Percentiles rank a stretch among this genome's conserved stretches.
Evolutionary conservation across 2,329 filamentous ascomycete species (phyloP).

Genomic region (Myriangium duriaei): DNA sequence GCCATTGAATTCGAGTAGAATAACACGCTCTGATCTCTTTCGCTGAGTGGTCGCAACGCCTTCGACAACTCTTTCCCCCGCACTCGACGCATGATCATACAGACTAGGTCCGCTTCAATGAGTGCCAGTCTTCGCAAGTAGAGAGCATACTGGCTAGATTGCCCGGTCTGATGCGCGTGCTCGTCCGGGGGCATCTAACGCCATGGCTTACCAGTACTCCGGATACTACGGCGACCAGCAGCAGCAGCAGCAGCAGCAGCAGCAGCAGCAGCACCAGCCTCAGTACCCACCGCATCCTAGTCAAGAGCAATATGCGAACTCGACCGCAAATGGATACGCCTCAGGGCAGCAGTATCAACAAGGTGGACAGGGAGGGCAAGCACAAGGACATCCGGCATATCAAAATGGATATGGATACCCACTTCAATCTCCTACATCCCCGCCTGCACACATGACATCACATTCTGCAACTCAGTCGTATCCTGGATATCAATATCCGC

Average conservation of each 20-base stretch:
- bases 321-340: conserved; percentile 7
- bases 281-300: conserved; percentile 22
- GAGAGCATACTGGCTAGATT: background rate
- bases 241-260: conserved; percentile 24
- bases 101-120: too few relatives aligned
- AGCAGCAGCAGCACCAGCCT: conserved; percentile 19
- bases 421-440: conserved; percentile 4
- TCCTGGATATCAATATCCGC: conserved; percentile 5
- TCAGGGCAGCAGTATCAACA: conserved; percentile 5
- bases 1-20: too few relatives aligned
- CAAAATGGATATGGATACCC: conserved; percentile 5
- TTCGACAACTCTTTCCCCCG: too few relatives aligned
- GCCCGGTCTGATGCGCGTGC: background rate
- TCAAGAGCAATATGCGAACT: conserved; percentile 6
- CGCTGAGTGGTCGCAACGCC: too few relatives aligned
- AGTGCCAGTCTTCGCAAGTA: too few relatives aligned
- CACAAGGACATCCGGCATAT: background rate
- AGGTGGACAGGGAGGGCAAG: background rate
- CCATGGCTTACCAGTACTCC: conserved; percentile 47
- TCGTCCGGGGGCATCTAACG: conserved; percentile 11
- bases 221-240: conserved; percentile 33
- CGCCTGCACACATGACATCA: conserved; percentile 14
- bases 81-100: too few relatives aligned
- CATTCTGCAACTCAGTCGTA: conserved; percentile 13
- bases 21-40: too few relatives aligned